phyloP scores from a whole-genome alignment of 192 early-diverging fungal genomes.

The Dissophora globulifera region DNA sequence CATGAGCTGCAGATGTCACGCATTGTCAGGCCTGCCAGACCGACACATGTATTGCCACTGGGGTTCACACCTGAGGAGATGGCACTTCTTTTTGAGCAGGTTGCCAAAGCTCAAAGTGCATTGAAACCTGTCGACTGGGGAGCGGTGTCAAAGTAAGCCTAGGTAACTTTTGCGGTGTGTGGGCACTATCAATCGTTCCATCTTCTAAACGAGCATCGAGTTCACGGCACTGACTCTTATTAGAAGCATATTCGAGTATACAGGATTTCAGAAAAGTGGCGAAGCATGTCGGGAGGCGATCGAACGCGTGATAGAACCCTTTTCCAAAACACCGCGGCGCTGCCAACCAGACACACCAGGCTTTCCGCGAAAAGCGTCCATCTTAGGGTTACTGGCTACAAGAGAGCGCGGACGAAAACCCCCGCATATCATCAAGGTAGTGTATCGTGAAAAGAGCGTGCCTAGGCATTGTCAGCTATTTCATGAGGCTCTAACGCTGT shows the following conservation, averaged over 20 bases:
- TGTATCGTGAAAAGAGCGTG: too few species aligned
- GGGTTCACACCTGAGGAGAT: constrained; percentile 12
- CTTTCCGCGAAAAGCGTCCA: constrained; percentile 1
- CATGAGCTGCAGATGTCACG: not conserved
- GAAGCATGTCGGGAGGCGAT: constrained; percentile 8
- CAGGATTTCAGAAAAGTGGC: constrained; percentile 1
- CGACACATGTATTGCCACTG: not conserved
- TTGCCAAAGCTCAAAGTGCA: not conserved
- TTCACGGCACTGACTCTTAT: too few species aligned
- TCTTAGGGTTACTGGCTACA: not conserved
- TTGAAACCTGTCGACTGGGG: constrained; percentile 22
- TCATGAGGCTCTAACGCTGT: too few species aligned
- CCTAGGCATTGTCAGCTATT: too few species aligned
- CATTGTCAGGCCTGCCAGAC: not conserved
- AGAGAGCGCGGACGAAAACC: constrained; percentile 2
- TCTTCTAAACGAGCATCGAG: too few species aligned
- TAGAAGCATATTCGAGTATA: not conserved
- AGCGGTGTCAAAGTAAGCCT: constrained; percentile 22
- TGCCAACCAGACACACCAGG: not conserved
- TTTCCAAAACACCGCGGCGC: not conserved
- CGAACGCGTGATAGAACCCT: constrained; percentile 17
- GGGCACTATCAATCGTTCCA: too few species aligned
- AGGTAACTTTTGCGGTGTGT: too few species aligned
- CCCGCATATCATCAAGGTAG: constrained; percentile 8
- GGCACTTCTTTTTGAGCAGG: not conserved